Percentiles rank a stretch among this genome's conserved stretches.
These are phyloP conservation scores for Boletus patriciae DNA, from an alignment of 768 basidiomycete species.

Conservation along the genomic window DNA sequence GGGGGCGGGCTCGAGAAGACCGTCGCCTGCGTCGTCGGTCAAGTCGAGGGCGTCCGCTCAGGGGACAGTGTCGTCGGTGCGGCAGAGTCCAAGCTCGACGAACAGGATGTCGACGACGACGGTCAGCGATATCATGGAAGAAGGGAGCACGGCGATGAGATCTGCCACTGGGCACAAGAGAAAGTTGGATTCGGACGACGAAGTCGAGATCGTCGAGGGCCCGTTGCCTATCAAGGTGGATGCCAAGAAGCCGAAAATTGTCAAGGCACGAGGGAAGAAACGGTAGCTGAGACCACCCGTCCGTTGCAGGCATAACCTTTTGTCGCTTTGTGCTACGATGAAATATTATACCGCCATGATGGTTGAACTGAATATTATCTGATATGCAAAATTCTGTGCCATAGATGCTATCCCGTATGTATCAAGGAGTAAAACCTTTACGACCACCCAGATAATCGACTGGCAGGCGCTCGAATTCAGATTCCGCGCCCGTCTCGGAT, in stretches of 20 bases:
- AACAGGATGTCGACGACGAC: constrained; percentile 47
- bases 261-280: constrained; percentile 46
- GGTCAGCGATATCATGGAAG: constrained; percentile 43
- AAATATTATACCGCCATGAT: no score
- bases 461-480: no score
- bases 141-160: constrained; percentile 30
- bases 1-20: constrained; percentile 36
- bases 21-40: constrained; percentile 53
- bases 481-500: no score
- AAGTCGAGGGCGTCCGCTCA: constrained; percentile 37
- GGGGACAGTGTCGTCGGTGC: constrained; percentile 30
- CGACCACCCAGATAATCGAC: no score
- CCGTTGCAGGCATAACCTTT: no score
- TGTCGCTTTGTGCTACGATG: background rate
- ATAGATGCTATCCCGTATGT: no score
- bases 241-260: constrained; percentile 31
- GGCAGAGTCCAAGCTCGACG: constrained; percentile 50
- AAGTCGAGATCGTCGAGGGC: constrained; percentile 53
- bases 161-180: constrained; percentile 42
- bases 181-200: constrained; percentile 55
- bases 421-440: no score
- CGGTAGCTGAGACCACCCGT: constrained; percentile 22
- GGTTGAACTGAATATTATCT: no score
- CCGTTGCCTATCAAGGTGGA: constrained; percentile 40
- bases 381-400: no score